Evolutionary conservation across 208 protist genomes (phyloP), one percentile per base, ranked within the genome.

Genomic region (Leptomonas pyrrhocoris): DNA sequence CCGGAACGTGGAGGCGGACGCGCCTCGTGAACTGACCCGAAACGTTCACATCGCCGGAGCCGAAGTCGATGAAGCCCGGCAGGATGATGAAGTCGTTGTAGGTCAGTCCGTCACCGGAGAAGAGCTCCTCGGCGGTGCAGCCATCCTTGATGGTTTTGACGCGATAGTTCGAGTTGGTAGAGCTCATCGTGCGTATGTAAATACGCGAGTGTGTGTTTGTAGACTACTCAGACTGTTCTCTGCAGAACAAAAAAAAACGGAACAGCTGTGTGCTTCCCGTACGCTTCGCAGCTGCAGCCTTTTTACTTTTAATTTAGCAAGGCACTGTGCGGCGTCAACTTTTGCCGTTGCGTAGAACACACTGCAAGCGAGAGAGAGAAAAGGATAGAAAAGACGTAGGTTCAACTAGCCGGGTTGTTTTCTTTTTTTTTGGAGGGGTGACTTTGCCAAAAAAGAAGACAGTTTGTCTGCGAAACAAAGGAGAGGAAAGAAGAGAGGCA

Each of bases 21-120:
- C 96, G 96, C 74, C 90, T 90, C 11, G 92, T 96, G 59, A 96
- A 88, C 59, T 92, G 80, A 16, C 88, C 93, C 1, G 84, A 82
- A 25, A 94, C 77, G 62, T 80, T 79, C 61, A 98, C 97, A 28
- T 98, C 92, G 7, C 77, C 73, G 0, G 94, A 86, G 18, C 73
- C 83, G 74, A 98, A 98, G 74, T 98, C 93, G 54, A 98, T 98
- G 69, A 94, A 98, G 21, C 95, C 96, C 3, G 97, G 97, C 34
- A 98, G 80, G 59, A 98, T 90, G 67, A 98, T 92, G 48, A 98
- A 90, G 82, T 98, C 97, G 45, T 96, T 96, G 85, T 97, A 98
- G 21, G 95, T 97, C 27, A 97, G 88, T 1, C 94, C 95, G 28
- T 93, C 84, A 45, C 76, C 65, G n/a, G 72, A 23, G 49, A 98